Base-by-base conservation (phyloP, 345 rosid genomes). In the Noccaea bulbosa region DNA sequence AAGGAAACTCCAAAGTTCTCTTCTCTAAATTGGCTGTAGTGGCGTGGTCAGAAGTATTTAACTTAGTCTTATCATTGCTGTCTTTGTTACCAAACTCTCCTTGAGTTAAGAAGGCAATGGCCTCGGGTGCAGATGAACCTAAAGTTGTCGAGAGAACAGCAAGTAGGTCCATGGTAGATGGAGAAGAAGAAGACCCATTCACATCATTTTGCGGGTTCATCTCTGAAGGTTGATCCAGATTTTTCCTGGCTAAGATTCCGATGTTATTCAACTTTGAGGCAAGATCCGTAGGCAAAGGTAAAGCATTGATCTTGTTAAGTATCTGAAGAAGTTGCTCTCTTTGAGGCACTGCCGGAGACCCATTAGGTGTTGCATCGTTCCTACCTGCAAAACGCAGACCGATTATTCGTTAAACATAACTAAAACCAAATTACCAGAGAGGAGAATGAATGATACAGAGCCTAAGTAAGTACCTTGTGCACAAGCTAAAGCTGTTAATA, bases 291-390 rank as follows among this genome's bases (percentile, higher is more conserved):
- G 96, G 94, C 71, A 87, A 76, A 61, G 89, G 91, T 46, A 92
- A 80, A 2, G 96, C 80, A 70, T 85, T 92, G 41, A 92, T 87
- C 84, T 86, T 92, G 82, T 80, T 77, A 62, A 89, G 90, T 70
- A 92, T 84, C 74, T 83, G 87, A 73, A 86, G 35, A 50, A 92
- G 87, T 41, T 86, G 90, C 15, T 86, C 96, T 71, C 76, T 92
- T 51, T 84, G 79, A 4, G 90, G 87, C 46, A 81, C 81, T 0
- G 72, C 51, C 12, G 77, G n/a, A 62, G 71, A 66, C 72, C 69
- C 80, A 61, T 32, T 67, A 30, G 82, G 67, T 67, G 65, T 79
- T 2, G 59, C 88, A 24, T 74, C 93, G n/a, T 53, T 77, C 77
- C 70, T 83, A 38, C 97, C 97, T 91, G 73, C 33, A 46, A 37